A percentile compares a stretch with the other conserved stretches of the same genome.
phyloP scores from a whole-genome alignment of 2,329 filamentous ascomycete species.

The Microcyclosporella mali region DNA sequence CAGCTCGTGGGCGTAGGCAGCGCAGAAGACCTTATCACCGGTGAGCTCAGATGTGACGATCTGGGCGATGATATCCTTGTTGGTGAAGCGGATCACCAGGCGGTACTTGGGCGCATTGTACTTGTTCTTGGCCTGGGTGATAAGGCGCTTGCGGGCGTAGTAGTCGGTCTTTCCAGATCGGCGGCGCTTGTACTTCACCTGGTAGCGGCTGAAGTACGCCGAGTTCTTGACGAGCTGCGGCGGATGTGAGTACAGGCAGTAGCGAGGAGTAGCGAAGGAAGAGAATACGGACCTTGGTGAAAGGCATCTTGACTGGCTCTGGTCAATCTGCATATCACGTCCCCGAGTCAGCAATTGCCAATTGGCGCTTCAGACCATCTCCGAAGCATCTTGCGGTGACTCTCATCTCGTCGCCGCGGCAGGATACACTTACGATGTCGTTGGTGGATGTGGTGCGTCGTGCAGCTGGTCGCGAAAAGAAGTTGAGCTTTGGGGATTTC shows the following conservation, averaged over 20 bases:
- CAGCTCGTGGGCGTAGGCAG: constrained; percentile 96
- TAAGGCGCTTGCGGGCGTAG: constrained; percentile 98
- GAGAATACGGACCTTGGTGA: constrained; percentile 1
- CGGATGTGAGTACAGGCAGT: constrained; percentile 23
- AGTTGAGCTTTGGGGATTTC: too few species aligned
- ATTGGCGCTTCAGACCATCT: constrained; percentile 79
- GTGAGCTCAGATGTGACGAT: constrained; percentile 93
- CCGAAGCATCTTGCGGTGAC: constrained; percentile 99
- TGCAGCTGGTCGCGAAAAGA: too few species aligned
- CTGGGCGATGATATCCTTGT: constrained; percentile 98
- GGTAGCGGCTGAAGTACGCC: constrained; percentile 98
- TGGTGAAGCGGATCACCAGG: constrained; percentile 74
- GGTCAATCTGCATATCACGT: constrained; percentile 36
- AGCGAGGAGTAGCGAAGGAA: constrained; percentile 1
- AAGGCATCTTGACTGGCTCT: constrained; percentile 14
- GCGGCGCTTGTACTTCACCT: constrained; percentile 99
- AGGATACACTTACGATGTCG: too few species aligned
- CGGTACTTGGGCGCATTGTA: constrained; percentile 99
- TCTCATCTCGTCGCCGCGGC: neutral
- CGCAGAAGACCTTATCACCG: constrained; percentile 92
- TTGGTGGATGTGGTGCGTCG: too few species aligned
- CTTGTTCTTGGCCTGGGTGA: constrained; percentile 99
- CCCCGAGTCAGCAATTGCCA: constrained; percentile 93
- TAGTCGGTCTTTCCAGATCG: constrained; percentile 98
- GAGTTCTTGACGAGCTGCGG: constrained; percentile 94